Evolutionary conservation across 768 basidiomycete genomes (phyloP).

Genomic region (Pleurotus sapidus): DNA sequence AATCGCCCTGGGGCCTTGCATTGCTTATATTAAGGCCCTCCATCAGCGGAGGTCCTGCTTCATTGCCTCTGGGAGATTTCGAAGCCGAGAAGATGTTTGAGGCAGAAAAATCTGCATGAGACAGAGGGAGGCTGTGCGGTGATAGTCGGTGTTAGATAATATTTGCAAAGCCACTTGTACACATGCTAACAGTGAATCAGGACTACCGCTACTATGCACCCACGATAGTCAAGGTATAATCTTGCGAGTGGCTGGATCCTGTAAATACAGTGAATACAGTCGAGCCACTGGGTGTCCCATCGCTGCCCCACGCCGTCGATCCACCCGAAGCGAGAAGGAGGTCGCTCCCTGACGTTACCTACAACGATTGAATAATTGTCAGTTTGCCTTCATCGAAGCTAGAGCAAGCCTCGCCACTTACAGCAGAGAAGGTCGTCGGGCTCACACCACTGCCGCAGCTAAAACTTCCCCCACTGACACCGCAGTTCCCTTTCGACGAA

Average conservation of each 20-base stretch:
- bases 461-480: constrained; percentile 41
- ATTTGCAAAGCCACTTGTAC: background rate
- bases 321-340: constrained; percentile 49
- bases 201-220: constrained; percentile 18
- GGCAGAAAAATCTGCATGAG: background rate
- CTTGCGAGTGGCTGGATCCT: constrained; percentile 27
- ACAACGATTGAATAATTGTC: background rate
- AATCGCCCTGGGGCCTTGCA: background rate
- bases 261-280: constrained; percentile 38
- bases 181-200: background rate
- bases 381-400: background rate
- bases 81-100: constrained; percentile 4
- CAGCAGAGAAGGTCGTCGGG: constrained; percentile 48
- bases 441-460: constrained; percentile 51
- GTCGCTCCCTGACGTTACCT: constrained; percentile 46
- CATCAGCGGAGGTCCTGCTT: constrained; percentile 8
- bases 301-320: constrained; percentile 48
- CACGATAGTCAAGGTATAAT: constrained; percentile 37
- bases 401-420: constrained; percentile 25
- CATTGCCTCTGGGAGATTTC: constrained; percentile 1
- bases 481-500: constrained; percentile 58
- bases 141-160: constrained; percentile 16
- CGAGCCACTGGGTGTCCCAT: constrained; percentile 47
- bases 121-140: constrained; percentile 8
- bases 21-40: background rate